Percentiles rank a stretch among this genome's conserved stretches.
Conservation (phyloP, 371 early-diverging fungal species). For the Dichotomocladium elegans region DNA sequence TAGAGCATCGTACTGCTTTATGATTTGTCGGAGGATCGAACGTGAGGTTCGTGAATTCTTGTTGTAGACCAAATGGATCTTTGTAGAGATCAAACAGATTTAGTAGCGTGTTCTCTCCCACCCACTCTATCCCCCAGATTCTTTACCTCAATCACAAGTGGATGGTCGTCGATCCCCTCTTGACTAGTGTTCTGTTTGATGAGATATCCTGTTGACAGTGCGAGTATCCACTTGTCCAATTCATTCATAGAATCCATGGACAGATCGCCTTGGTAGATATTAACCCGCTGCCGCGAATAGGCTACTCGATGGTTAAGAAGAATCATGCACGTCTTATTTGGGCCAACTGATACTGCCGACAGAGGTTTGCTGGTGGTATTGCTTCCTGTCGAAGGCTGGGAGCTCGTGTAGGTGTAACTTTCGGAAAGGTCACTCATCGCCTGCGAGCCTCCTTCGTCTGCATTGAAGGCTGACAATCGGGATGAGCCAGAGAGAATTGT, state of each 20-base stretch:
- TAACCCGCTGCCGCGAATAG: conserved; percentile 41
- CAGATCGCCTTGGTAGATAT: conserved; percentile 23
- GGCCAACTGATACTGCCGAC: no score
- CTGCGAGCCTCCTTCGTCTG: neutral
- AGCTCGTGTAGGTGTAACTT: neutral
- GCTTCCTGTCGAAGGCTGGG: neutral
- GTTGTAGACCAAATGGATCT: conserved; percentile 41
- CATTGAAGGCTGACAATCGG: neutral
- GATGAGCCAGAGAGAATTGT: neutral
- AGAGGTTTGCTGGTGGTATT: neutral
- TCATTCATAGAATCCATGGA: conserved; percentile 16
- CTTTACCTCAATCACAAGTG: conserved; percentile 45
- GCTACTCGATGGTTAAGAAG: conserved; percentile 56
- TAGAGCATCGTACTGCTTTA: conserved; percentile 56
- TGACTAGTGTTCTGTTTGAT: neutral
- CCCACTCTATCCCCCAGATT: no score
- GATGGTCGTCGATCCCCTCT: conserved; percentile 20
- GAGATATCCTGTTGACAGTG: conserved; percentile 57
- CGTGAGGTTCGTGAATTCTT: conserved; percentile 35
- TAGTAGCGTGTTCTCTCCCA: neutral
- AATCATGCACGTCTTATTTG: conserved; percentile 44
- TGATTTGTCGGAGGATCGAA: conserved; percentile 42
- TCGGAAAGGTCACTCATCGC: conserved; percentile 1
- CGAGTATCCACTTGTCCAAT: conserved; percentile 46
- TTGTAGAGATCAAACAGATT: neutral